Conservation (phyloP, 2,329 filamentous ascomycete species). For the Epichloe baconii region DNA sequence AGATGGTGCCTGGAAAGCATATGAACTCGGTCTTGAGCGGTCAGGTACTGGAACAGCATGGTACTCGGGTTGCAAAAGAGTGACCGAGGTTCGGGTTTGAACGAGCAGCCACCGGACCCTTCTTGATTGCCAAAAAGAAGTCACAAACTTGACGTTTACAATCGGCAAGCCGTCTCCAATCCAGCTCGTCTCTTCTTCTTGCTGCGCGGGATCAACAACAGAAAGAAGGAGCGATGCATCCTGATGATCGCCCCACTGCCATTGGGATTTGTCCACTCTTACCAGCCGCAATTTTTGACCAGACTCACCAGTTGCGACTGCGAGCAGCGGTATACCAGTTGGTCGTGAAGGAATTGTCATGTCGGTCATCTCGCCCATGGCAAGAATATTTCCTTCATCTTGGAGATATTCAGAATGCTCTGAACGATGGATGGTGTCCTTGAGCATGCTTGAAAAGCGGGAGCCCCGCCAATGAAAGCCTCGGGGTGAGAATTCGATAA, state of each 20-base stretch:
- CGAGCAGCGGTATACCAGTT: conserved; percentile 25
- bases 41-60: conserved; percentile 22
- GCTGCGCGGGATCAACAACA: conserved; percentile 25
- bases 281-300: conserved; percentile 45
- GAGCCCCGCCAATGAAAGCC: conserved; percentile 26
- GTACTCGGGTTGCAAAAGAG: conserved; percentile 38
- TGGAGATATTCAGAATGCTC: conserved; percentile 14
- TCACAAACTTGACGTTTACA: conserved; percentile 35
- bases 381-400: conserved; percentile 28
- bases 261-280: conserved; percentile 34
- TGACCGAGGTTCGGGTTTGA: conserved; percentile 38
- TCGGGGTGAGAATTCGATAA: conserved; percentile 38
- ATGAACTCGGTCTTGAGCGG: conserved; percentile 5
- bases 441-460: conserved; percentile 16
- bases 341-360: conserved; percentile 16
- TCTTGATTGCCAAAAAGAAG: conserved; percentile 22
- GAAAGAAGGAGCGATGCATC: conserved; percentile 34
- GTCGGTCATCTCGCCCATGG: conserved; percentile 41
- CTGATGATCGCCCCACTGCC: conserved; percentile 38
- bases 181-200: conserved; percentile 41
- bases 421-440: conserved; percentile 23
- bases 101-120: conserved; percentile 38
- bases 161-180: conserved; percentile 37
- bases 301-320: conserved; percentile 39
- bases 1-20: conserved; percentile 24